Evolutionary conservation across 2,329 filamentous ascomycete species (phyloP), one percentile per base, ranked within the genome.

Genomic region (Colletotrichum truncatum): DNA sequence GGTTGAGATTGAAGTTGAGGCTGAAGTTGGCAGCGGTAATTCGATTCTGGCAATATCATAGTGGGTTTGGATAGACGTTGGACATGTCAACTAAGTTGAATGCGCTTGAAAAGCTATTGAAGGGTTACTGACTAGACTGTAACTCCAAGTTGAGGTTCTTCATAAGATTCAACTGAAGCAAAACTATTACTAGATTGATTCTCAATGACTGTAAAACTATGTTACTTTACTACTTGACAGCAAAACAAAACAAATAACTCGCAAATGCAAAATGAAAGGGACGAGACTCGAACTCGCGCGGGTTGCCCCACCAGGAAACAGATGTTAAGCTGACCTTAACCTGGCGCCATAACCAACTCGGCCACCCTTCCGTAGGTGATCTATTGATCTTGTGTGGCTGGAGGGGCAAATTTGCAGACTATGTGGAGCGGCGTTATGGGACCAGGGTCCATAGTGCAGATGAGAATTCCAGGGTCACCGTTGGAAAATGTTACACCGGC

Each of bases 301-400:
- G 62, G 62, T 65, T 65, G 62, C 62, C 62, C 62, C 62, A 62
- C 62, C 62, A 65, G 62, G 62, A 65, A 65, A 65, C 62, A 62
- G 57, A 62, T 62, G 57, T 62, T 65, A 65, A 65, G 62, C 56
- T 65, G 62, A 65, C 61, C 61, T 64, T 64, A 64, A 64, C 61
- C 61, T 64, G 61, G 61, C 61, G 61, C 61, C 61, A 64, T 65
- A 65, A 65, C 62, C 62, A 65, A 65, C 62, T 65, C 62, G 62
- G 62, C 62, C 62, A 65, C 62, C 61, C 61, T 64, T 61, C 61
- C 61, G 21, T n/a, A 11, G 1, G n/a, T n/a, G n/a, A n/a, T n/a
- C n/a, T n/a, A n/a, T n/a, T n/a, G n/a, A n/a, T n/a, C n/a, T n/a
- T n/a, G n/a, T n/a, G n/a, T n/a, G n/a, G n/a, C n/a, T n/a, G n/a